phyloP scores from a whole-genome alignment of 139 green algal genomes.

The Chlamydomonas eustigma region DNA sequence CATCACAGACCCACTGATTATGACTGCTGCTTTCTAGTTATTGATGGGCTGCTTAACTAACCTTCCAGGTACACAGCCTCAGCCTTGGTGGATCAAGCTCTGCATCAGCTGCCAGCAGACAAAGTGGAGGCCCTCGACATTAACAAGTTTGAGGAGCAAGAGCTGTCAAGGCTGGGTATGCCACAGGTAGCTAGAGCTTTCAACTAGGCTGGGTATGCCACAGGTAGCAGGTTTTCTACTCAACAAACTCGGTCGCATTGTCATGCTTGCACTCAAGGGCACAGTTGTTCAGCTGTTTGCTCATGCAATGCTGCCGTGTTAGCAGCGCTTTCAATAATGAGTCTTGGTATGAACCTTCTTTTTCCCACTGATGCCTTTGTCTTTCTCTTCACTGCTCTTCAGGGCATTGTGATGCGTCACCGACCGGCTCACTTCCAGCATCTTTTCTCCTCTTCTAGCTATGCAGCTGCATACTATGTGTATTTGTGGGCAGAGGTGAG shows the following conservation, averaged over 20 bases:
- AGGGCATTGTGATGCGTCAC: constrained; percentile 17
- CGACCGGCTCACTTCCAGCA: constrained; percentile 20
- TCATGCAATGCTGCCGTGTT: too few relatives aligned
- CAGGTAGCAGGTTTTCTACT: too few relatives aligned
- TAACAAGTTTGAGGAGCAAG: constrained; percentile 11
- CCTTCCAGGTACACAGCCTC: constrained; percentile 10
- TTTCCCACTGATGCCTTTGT: too few relatives aligned
- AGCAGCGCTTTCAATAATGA: too few relatives aligned
- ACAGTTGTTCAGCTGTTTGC: too few relatives aligned
- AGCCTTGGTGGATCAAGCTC: constrained; percentile 12
- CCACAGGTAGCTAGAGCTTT: constrained; percentile 1
- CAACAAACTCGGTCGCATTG: too few relatives aligned
- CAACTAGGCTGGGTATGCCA: neutral
- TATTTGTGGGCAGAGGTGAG: constrained; percentile 19
- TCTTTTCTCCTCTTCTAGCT: constrained; percentile 13
- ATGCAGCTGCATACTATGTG: constrained; percentile 18
- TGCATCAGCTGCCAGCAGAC: neutral
- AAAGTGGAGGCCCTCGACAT: neutral
- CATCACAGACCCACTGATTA: too few relatives aligned
- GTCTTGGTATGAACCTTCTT: too few relatives aligned
- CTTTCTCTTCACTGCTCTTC: neutral
- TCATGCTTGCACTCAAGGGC: too few relatives aligned
- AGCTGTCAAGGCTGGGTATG: constrained; percentile 11
- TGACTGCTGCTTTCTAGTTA: too few relatives aligned
- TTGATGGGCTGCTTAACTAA: constrained; percentile 2